Evolutionary conservation across 495 filamentous ascomycete genomes (phyloP).

Genomic region (Penicillium waksmanii): DNA sequence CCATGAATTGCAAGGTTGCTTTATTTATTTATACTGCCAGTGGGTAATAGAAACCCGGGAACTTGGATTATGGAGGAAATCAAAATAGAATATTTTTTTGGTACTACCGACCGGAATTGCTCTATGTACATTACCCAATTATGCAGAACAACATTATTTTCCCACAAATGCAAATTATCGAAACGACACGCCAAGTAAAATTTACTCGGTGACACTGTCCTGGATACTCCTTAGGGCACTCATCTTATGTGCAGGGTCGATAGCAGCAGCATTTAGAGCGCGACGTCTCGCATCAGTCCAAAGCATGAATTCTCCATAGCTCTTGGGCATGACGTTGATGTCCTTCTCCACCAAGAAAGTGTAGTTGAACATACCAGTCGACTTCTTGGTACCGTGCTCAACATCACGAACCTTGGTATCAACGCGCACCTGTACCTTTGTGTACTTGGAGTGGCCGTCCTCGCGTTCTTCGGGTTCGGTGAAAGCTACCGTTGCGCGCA

Average conservation of each 20-base stretch:
- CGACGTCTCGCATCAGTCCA: conserved; percentile 74
- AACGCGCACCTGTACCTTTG: conserved; percentile 75
- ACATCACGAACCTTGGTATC: conserved; percentile 78
- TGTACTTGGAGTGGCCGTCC: conserved; percentile 48
- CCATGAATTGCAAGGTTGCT: too few relatives aligned
- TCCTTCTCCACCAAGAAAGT: conserved; percentile 77
- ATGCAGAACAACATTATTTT: too few relatives aligned
- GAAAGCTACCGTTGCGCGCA: conserved; percentile 76
- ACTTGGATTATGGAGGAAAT: not conserved
- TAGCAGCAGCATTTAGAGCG: conserved; percentile 48
- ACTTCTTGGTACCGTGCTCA: conserved; percentile 73
- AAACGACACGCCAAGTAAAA: too few relatives aligned
- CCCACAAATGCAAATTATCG: too few relatives aligned
- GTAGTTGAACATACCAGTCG: conserved; percentile 84
- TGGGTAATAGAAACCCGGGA: too few relatives aligned
- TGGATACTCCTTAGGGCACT: conserved; percentile 43
- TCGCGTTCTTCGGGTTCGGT: conserved; percentile 64
- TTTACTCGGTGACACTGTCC: conserved; percentile 54
- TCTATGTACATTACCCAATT: too few relatives aligned
- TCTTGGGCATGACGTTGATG: conserved; percentile 74
- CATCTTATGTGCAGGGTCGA: conserved; percentile 39
- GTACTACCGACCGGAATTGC: too few relatives aligned
- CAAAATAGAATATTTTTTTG: not conserved
- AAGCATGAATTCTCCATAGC: conserved; percentile 78
- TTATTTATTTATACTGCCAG: too few relatives aligned